Evolutionary conservation across 208 protist genomes (phyloP).

Genomic region (Herpetomonas samuelpessoai): DNA sequence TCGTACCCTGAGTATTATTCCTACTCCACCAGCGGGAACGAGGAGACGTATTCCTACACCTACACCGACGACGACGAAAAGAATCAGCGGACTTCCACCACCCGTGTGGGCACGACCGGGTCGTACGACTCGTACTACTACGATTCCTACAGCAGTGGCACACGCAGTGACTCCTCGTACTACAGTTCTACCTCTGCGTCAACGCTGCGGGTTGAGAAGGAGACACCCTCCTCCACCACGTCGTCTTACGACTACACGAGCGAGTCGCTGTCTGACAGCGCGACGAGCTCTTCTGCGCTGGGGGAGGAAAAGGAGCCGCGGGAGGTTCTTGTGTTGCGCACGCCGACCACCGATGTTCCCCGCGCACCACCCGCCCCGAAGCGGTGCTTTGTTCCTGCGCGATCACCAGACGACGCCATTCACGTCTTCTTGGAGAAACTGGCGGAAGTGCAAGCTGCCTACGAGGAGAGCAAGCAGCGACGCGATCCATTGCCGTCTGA

Average conservation of each 20-base stretch:
- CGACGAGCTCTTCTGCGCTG: not conserved
- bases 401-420: constrained; percentile 40
- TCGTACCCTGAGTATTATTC: constrained; percentile 9
- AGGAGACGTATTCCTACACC: constrained; percentile 12
- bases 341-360: constrained; percentile 31
- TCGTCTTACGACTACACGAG: constrained; percentile 30
- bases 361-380: constrained; percentile 28
- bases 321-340: constrained; percentile 43
- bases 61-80: constrained; percentile 16
- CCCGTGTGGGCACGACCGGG: constrained; percentile 5
- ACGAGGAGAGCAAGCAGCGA: constrained; percentile 14
- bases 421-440: constrained; percentile 45
- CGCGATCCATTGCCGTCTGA: not conserved
- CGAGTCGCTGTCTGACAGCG: constrained; percentile 7
- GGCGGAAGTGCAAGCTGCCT: constrained; percentile 32
- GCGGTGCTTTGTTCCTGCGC: constrained; percentile 32
- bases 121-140: not conserved
- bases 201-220: not conserved
- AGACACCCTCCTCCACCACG: constrained; percentile 19
- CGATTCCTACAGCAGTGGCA: not conserved
- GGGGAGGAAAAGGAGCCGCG: constrained; percentile 17
- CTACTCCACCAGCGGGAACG: not conserved
- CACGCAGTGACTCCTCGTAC: too few relatives aligned
- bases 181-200: not conserved
- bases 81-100: constrained; percentile 3